A percentile compares a stretch with the other conserved stretches of the same genome.
These are phyloP conservation scores for Suhomyces ambrosiae DNA, from an alignment of 1,139 yeast genomes.

Conservation along the genomic window DNA sequence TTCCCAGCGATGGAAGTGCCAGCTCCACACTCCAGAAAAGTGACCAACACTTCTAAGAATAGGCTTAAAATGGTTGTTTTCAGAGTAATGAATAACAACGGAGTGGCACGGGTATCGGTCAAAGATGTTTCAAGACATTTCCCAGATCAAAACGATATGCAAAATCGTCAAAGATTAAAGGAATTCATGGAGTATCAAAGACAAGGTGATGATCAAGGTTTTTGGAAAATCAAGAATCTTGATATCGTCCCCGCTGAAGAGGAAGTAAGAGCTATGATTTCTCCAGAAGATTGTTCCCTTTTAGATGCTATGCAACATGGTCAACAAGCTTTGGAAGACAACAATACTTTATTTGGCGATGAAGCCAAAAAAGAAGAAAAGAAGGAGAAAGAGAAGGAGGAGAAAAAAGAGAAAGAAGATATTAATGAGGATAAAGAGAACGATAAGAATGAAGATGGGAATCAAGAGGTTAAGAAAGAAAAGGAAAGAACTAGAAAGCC, in stretches of 20 bases:
- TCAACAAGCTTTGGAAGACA: constrained; percentile 79
- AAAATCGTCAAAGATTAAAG: constrained; percentile 89
- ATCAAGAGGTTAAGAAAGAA: constrained; percentile 23
- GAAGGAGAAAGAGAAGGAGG: constrained; percentile 21
- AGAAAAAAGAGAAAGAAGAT: constrained; percentile 19
- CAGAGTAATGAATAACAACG: constrained; percentile 78
- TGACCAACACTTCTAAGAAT: constrained; percentile 89
- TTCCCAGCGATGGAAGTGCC: constrained; percentile 95
- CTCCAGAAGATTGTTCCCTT: constrained; percentile 89
- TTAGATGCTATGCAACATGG: constrained; percentile 94
- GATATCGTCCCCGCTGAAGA: constrained; percentile 74
- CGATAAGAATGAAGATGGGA: constrained; percentile 23
- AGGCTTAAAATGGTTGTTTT: constrained; percentile 92
- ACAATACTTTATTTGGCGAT: constrained; percentile 54
- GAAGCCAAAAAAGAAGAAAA: constrained; percentile 22
- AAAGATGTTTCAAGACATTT: constrained; percentile 90
- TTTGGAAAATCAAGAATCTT: constrained; percentile 83
- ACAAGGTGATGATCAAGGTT: constrained; percentile 93
- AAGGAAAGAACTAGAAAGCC: constrained; percentile 26
- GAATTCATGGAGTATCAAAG: constrained; percentile 98
- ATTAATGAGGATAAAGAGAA: constrained; percentile 37
- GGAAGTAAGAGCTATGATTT: constrained; percentile 77
- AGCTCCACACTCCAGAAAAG: constrained; percentile 96
- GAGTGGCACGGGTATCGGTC: constrained; percentile 75
- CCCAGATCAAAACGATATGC: constrained; percentile 98